Evolutionary conservation across 495 filamentous ascomycete genomes (phyloP).

Genomic region (Lasiosphaeria ovina): DNA sequence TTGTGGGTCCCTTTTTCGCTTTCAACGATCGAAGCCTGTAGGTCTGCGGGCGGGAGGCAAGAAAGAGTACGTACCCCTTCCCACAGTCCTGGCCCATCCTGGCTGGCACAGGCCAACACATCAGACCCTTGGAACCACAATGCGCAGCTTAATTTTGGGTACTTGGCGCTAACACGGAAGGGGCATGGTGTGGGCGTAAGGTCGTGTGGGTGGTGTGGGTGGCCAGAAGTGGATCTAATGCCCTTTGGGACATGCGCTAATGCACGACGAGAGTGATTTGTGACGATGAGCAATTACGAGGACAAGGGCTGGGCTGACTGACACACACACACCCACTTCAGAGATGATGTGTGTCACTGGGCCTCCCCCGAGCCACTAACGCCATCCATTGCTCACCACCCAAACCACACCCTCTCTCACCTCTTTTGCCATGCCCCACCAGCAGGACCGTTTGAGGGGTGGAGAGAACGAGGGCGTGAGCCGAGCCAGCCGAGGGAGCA

Average conservation of each 20-base stretch:
- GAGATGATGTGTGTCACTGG: conserved; percentile 34
- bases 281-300: conserved; percentile 33
- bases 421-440: background rate
- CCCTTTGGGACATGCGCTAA: conserved; percentile 29
- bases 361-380: conserved; percentile 12
- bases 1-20: conserved; percentile 3
- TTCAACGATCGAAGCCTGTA: conserved; percentile 17
- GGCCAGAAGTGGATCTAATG: conserved; percentile 24
- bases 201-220: conserved; percentile 9
- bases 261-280: conserved; percentile 31
- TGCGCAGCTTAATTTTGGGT: conserved; percentile 34
- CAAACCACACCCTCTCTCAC: background rate
- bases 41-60: background rate
- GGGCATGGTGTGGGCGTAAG: conserved; percentile 25
- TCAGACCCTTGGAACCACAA: conserved; percentile 27
- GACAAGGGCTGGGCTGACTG: conserved; percentile 31
- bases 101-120: conserved; percentile 25
- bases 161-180: conserved; percentile 27
- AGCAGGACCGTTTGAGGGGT: conserved; percentile 2
- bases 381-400: conserved; percentile 13
- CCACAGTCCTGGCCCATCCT: conserved; percentile 2
- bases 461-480: conserved; percentile 2
- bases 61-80: conserved; percentile 4
- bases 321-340: conserved; percentile 27
- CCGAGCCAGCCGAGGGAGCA: conserved; percentile 6